Conservation (phyloP, 2,329 filamentous ascomycete genomes). For the Colletotrichum caudatum region DNA sequence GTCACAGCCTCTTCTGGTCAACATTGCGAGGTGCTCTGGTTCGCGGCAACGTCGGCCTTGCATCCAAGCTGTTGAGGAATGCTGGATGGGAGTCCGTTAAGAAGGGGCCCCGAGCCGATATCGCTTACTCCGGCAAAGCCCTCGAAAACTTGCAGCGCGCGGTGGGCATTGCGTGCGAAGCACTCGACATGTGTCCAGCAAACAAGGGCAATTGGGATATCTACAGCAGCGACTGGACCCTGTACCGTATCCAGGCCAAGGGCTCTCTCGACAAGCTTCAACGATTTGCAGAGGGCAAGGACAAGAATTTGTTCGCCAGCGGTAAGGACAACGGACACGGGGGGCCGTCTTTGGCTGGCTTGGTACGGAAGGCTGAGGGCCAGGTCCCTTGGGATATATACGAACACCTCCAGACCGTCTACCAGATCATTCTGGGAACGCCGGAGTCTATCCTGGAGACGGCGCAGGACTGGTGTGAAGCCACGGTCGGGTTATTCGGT, state of each 20-base stretch:
- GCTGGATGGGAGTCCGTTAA: conserved; percentile 84
- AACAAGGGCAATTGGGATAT: conserved; percentile 83
- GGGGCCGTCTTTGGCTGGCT: conserved; percentile 68
- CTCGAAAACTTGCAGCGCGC: conserved; percentile 83
- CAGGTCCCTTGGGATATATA: conserved; percentile 92
- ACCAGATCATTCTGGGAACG: conserved; percentile 83
- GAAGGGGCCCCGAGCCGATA: conserved; percentile 70
- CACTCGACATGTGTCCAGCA: conserved; percentile 81
- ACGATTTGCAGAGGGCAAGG: conserved; percentile 81
- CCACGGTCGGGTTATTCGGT: conserved; percentile 81
- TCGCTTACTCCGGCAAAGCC: conserved; percentile 78
- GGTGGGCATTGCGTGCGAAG: conserved; percentile 73
- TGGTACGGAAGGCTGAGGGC: conserved; percentile 83
- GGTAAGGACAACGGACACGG: conserved; percentile 53
- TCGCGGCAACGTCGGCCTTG: conserved; percentile 78
- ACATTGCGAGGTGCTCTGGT: conserved; percentile 79
- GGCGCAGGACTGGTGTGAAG: conserved; percentile 93
- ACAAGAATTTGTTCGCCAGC: conserved; percentile 55
- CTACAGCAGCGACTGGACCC: conserved; percentile 81
- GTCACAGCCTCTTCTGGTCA: conserved; percentile 86
- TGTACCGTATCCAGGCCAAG: conserved; percentile 82
- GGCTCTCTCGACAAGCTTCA: conserved; percentile 78
- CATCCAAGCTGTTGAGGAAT: conserved; percentile 75
- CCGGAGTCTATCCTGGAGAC: conserved; percentile 79
- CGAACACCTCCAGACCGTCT: conserved; percentile 83